Evolutionary conservation across 176 grass and related monocot species (phyloP).

Genomic region (Musa acuminata): DNA sequence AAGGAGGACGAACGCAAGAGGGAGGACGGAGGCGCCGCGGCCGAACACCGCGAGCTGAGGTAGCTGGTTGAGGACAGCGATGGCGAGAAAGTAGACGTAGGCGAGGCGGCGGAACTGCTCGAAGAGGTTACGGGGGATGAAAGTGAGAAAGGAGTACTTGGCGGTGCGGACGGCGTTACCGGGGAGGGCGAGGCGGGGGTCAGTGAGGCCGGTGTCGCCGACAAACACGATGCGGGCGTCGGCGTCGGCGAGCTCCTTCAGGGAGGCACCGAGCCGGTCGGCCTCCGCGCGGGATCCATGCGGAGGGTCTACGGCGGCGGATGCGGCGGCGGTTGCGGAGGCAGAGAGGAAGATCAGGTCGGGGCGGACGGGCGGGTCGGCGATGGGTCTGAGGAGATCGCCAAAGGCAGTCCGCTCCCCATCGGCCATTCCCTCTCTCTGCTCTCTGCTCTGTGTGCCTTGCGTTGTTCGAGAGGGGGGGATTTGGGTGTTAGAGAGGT

Average conservation of each 20-base stretch:
- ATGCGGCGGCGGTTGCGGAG: slow-evolving; percentile 23
- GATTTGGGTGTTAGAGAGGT: too few relatives aligned
- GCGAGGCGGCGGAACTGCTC: slow-evolving; percentile 85
- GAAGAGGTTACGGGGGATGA: slow-evolving; percentile 82
- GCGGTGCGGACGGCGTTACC: slow-evolving; percentile 49
- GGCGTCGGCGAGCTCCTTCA: slow-evolving; percentile 30
- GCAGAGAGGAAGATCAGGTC: slow-evolving; percentile 20
- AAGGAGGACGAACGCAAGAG: slow-evolving; percentile 69
- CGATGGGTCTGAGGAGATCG: neutral
- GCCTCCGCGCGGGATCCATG: slow-evolving; percentile 1
- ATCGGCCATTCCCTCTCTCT: neutral
- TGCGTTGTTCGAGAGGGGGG: too few relatives aligned
- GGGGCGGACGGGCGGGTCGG: neutral
- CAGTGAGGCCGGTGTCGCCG: slow-evolving; percentile 28
- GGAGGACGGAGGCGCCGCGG: slow-evolving; percentile 51
- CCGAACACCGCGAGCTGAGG: slow-evolving; percentile 72
- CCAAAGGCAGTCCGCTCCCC: neutral
- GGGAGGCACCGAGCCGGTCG: slow-evolving; percentile 23
- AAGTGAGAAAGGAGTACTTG: slow-evolving; percentile 67
- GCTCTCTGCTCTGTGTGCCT: too few relatives aligned
- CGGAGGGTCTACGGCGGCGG: slow-evolving; percentile 23
- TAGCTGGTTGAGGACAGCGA: slow-evolving; percentile 85
- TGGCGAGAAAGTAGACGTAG: slow-evolving; percentile 82
- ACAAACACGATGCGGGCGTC: slow-evolving; percentile 45
- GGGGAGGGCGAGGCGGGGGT: neutral